Evolutionary conservation across 2,329 filamentous ascomycete genomes (phyloP), one percentile per base, ranked within the genome.

Genomic region (Pseudogymnoascus sp.): DNA sequence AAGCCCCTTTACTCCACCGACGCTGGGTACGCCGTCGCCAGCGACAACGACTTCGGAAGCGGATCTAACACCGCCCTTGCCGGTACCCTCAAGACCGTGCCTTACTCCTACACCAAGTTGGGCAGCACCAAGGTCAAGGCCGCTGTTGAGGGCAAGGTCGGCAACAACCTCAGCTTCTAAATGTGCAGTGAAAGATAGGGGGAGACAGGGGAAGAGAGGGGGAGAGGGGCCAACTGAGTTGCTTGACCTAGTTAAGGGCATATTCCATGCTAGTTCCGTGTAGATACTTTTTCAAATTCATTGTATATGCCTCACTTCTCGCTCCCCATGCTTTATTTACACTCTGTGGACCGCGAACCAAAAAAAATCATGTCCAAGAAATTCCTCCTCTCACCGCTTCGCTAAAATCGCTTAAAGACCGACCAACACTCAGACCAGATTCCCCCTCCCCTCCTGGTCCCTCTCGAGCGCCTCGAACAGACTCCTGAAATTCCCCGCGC

Each of bases 391-490:
- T 50, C 42, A n/a, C 21, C 42, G 42, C 42, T 50, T 25, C 42
- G 21, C 42, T 50, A 25, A 50, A 50, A 50, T 50, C 42, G 42
- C 42, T 28, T 21, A 50, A 14, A 50, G 12, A 50, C 7, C 21
- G 10, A 50, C 3, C 23, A 31, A 23, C 23, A 16, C 44, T 50
- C 14, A 50, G 10, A 50, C 44, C 76, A 96, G 74, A 73, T 96
- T 97, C 1, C 93, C 92, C 63, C 92, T 81, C 75, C 89, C 80
- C 53, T 86, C 91, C 80, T 97, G 93, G 76, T 97, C 92, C 60
- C 92, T 80, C 82, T 97, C 93, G 74, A 97, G 95, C 2, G 93
- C 92, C 80, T 97, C 92, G 71, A 97, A 97, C 70, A 97, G 72
- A 65, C 88, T 92, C 84, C 92, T 96, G 79, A 97, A 97, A 76